Conservation (phyloP, 768 basidiomycete species). For the Mycena epipterygia region DNA sequence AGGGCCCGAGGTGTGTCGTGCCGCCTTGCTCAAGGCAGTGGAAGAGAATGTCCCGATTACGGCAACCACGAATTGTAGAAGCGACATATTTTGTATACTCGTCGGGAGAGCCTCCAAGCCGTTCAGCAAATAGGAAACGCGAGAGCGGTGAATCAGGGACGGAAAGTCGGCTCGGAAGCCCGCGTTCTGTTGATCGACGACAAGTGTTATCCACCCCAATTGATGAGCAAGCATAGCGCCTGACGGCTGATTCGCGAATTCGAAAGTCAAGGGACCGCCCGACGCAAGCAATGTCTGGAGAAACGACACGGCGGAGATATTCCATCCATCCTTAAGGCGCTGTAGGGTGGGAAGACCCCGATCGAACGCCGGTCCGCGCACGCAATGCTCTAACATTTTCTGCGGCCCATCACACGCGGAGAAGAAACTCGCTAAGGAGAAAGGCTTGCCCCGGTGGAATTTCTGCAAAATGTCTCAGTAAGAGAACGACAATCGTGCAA, state of each 20-base stretch:
- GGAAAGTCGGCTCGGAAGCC: neutral
- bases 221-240: neutral
- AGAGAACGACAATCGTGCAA: no score
- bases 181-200: neutral
- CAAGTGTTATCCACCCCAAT: neutral
- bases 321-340: neutral
- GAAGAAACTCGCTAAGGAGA: neutral
- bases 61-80: neutral
- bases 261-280: neutral
- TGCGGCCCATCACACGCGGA: neutral
- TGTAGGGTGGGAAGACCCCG: neutral
- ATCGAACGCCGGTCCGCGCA: neutral
- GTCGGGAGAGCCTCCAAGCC: neutral
- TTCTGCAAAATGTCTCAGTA: neutral
- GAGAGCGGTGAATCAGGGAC: neutral
- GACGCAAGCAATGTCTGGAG: neutral
- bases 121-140: neutral
- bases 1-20: neutral
- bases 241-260: neutral
- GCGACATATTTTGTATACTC: neutral
- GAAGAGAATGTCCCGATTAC: neutral
- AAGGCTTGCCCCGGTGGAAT: accelerated
- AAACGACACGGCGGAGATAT: neutral
- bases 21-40: neutral
- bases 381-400: neutral